Percentiles rank a stretch among this genome's conserved stretches.
Conservation (phyloP, 352 stramenopile genomes). For the Phytophthora palmivora region DNA sequence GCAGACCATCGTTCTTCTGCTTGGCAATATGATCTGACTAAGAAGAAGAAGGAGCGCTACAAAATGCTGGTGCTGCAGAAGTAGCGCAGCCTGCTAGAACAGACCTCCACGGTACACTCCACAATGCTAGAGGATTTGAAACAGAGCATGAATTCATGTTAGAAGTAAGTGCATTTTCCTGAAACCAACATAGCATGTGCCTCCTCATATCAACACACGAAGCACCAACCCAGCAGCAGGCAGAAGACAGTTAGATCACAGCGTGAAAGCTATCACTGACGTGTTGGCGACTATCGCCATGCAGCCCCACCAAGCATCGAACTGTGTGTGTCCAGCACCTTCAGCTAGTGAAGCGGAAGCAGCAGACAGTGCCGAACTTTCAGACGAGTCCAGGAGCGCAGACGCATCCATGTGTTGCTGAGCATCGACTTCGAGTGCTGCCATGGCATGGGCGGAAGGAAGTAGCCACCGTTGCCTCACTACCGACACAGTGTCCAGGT, state of each 20-base stretch:
- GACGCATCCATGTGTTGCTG: conserved; percentile 49
- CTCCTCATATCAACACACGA: conserved; percentile 2
- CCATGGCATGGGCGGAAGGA: conserved; percentile 26
- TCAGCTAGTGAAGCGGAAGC: conserved; percentile 48
- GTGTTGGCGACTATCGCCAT: conserved; percentile 21
- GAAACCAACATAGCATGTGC: neutral
- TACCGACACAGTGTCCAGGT: conserved; percentile 23
- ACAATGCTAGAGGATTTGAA: conserved; percentile 1
- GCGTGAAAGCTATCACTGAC: conserved; percentile 41
- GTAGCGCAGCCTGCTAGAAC: conserved; percentile 22
- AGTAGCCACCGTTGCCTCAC: conserved; percentile 3
- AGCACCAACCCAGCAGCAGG: neutral
- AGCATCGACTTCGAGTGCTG: conserved; percentile 36
- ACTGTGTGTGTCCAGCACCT: conserved; percentile 36
- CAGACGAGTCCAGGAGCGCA: conserved; percentile 42
- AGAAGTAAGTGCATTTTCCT: conserved; percentile 17
- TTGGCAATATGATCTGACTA: conserved; percentile 68
- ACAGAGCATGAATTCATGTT: conserved; percentile 6
- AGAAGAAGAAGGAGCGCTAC: conserved; percentile 70
- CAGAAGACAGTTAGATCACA: conserved; percentile 39
- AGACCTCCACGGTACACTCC: too few relatives aligned
- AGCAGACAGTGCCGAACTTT: conserved; percentile 45
- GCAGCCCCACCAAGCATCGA: conserved; percentile 33
- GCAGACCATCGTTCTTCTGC: conserved; percentile 53
- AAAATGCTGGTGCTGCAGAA: conserved; percentile 77